Evolutionary conservation across 805 yeast genomes (phyloP), one percentile per base, ranked within the genome.

Genomic region (Allodekkera sacchari): DNA sequence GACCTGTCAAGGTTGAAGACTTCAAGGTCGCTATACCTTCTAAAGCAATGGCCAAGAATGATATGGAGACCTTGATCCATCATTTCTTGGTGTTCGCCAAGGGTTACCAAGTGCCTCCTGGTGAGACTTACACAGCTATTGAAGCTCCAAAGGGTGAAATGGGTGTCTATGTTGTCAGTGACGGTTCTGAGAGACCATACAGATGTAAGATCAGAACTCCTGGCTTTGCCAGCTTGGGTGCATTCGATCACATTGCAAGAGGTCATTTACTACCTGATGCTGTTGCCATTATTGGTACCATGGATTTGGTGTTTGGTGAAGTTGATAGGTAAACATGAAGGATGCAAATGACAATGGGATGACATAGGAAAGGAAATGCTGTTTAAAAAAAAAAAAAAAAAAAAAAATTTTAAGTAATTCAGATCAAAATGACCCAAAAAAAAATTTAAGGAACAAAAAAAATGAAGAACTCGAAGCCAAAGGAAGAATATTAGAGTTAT

Each of bases 101-200:
- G 68, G 95, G 95, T 45, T 83, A 75, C 57, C 76, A 78, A 22
- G 95, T 84, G 26, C 95, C 95, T 27, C 81, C 76, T 33, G 95
- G 95, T 52, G 95, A 84, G 63, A 80, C 95, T 8, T 84, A 84
- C 57, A 82, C 92, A 31, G 89, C 83, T 35, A 83, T 84, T 45
- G 95, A 84, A 64, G 94, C 95, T 16, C 95, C 95, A 56, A 84
- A 84, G 73, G 95, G 95, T 55, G 95, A 84, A 62, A 82, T 84
- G 92, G 95, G 83, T 38, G 94, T 83, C 34, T 84, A 78, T 52
- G 77, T 84, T 32, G 94, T 84, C 35, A 75, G 87, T 44, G 95
- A 84, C 62, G 95, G 95, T 34, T 61, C 81, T 37, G 95, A 84
- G 64, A 74, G 92, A 59, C 95, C 95, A 22, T 84, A 84, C 65